Base-by-base conservation (phyloP, 805 yeast genomes). In the Candida boidinii region DNA sequence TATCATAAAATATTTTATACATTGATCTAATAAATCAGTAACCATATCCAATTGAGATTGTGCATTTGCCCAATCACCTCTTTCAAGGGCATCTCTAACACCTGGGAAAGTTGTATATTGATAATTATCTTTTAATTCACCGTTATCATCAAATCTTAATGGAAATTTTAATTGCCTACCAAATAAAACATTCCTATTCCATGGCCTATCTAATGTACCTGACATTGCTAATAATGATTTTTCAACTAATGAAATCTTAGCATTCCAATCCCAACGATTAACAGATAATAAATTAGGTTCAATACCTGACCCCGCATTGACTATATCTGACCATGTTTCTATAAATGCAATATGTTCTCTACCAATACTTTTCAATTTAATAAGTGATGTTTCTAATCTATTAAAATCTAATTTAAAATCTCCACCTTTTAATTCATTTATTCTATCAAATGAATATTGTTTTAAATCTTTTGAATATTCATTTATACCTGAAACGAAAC, bases 231-330 rank as follows among this genome's bases (percentile, higher is more conserved):
- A 48, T 41, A 83, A 69, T 14, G 62, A 53, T 40, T 69, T 70
- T 40, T 77, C 79, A 36, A 83, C 62, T 12, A 58, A 52, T 4
- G 72, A 54, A 45, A 85, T 55, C 39, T 74, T 73, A n/a, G 74
- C 67, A 54, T 88, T 88, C 84, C 92, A 82, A 36, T 73, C 74
- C 79, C 84, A 73, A 46, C 97, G 65, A 41, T 73, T 76, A 29
- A 78, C 75, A 0, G 88, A 69, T 25, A 84, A 58, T 35, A 80
- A 51, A 2, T 86, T 73, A 2, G 94, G 87, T 50, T 88, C 94
- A 4, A 75, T 47, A 2, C 81, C 88, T 4, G 68, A 61, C 30
- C 66, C 70, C 21, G 66, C 64, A 11, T 55, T 53, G 3, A 71
- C 70, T 15, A 73, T 57, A 21, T 70, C 69, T 16, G 56, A 51